phyloP scores from a whole-genome alignment of 2,329 filamentous ascomycete genomes.

The Helotiales sp. region DNA sequence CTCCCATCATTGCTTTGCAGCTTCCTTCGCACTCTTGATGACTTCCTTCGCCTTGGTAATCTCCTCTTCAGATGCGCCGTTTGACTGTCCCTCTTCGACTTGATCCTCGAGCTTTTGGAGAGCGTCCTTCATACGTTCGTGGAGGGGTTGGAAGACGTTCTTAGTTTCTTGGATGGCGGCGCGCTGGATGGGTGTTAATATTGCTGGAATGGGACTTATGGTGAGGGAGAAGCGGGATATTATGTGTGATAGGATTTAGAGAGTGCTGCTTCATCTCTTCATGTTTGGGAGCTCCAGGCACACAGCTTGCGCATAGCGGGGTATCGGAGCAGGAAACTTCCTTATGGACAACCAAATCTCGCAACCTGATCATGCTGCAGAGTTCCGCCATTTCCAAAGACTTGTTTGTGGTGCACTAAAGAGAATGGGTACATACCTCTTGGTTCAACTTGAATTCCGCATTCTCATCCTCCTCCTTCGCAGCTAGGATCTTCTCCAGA shows the following conservation, averaged over 20 bases:
- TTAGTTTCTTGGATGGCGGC: slow-evolving; percentile 83
- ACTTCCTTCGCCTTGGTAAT: slow-evolving; percentile 57
- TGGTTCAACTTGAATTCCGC: slow-evolving; percentile 81
- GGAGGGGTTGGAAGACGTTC: slow-evolving; percentile 76
- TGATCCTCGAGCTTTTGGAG: slow-evolving; percentile 76
- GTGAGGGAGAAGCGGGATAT: not conserved
- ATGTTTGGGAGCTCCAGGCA: not conserved
- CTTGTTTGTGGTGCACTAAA: not conserved
- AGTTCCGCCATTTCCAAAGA: no score
- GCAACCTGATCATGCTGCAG: no score
- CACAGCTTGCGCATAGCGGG: slow-evolving; percentile 11
- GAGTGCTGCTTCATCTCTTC: not conserved
- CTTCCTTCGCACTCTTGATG: slow-evolving; percentile 51
- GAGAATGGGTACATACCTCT: slow-evolving; percentile 63
- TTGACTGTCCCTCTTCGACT: slow-evolving; percentile 66
- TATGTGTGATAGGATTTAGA: not conserved
- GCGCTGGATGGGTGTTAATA: slow-evolving; percentile 32
- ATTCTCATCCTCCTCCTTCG: slow-evolving; percentile 67
- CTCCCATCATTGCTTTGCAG: slow-evolving; percentile 6
- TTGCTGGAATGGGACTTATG: not conserved
- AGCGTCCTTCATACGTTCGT: slow-evolving; percentile 72
- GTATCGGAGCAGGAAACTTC: not conserved
- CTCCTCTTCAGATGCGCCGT: slow-evolving; percentile 52
- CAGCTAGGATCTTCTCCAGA: slow-evolving; percentile 62
- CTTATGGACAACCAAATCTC: not conserved